Base-by-base conservation (phyloP, 371 early-diverging fungal species). In the Syncephalis fuscata region DNA sequence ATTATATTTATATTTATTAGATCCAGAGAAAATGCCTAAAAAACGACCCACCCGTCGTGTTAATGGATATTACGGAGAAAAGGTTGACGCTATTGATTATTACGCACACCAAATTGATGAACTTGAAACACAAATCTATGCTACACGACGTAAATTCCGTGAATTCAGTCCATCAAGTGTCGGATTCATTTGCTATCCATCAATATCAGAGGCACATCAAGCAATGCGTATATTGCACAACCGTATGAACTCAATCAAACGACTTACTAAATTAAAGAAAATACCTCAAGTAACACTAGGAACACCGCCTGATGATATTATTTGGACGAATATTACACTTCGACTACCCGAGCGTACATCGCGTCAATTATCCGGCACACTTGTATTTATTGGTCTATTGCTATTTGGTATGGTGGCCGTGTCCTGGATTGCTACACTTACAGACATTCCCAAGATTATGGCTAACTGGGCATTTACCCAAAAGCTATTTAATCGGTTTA, bases 81-180 rank as follows among this genome's bases (percentile, higher is more conserved):
- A 64, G 32, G 80, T 88, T n/a, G 89, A 90, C 48, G 77, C 82
- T 5, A 88, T 90, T 48, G 73, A 77, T 38, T 67, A 77, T 51
- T 80, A 80, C 53, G 73, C 85, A 15, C 60, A 68, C 21, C 56
- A 72, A 40, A 71, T 90, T 0, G 71, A 77, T 41, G 61, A 56
- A 3, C 60, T 86, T 16, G 82, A 85, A 49, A 54, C 62, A 14
- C 63, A 81, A 36, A 88, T 89, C 48, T 70, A 70, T 38, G 50
- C 49, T 26, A 56, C 68, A 2, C 70, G 86, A 11, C 51, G 55
- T 5, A 57, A 70, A 32, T 66, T 73, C 23, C 49, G 56, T 10
- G 54, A 61, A 8, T 76, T 71, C 39, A 70, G 65, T 39, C 66
- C 78, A 7, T 76, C 79, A 44, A 76, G 73, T 55, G 78, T 80